Percentiles rank a stretch among this genome's conserved stretches.
Evolutionary conservation across 306 rosid species (phyloP).

Genomic region (Potentilla sterilis): DNA sequence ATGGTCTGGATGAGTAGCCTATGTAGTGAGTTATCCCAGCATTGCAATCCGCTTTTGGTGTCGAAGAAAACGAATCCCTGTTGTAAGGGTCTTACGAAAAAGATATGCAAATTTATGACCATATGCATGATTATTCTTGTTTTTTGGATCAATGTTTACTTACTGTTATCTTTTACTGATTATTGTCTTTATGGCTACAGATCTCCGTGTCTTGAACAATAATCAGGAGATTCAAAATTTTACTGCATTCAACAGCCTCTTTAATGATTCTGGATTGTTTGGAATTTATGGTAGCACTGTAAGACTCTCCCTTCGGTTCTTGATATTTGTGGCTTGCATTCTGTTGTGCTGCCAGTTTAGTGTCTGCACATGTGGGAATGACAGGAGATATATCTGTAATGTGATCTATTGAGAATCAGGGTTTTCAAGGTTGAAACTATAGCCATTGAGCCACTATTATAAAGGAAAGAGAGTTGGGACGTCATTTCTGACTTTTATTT

Average conservation of each 20-base stretch:
- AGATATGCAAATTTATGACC: not conserved
- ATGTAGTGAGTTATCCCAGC: not conserved
- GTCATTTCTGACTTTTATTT: not conserved
- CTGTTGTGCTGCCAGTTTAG: not conserved
- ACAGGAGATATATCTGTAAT: not conserved
- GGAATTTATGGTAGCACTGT: conserved; percentile 86
- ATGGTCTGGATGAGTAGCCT: not conserved
- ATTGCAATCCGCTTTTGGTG: not conserved
- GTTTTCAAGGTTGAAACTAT: not conserved
- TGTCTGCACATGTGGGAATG: conserved; percentile 1
- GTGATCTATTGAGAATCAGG: not conserved
- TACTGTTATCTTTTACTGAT: conserved; percentile 11
- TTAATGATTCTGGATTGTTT: conserved; percentile 80
- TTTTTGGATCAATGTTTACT: conserved; percentile 18
- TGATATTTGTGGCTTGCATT: not conserved
- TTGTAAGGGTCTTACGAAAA: not conserved
- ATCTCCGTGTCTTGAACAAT: conserved; percentile 79
- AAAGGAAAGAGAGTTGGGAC: not conserved
- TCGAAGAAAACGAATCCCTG: not conserved
- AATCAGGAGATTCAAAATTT: conserved; percentile 75
- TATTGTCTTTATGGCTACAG: conserved; percentile 36
- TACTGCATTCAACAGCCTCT: conserved; percentile 93
- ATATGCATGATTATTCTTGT: not conserved
- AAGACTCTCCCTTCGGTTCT: conserved; percentile 33
- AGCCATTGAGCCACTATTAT: not conserved